These are phyloP conservation scores for Herpotrichia juniperi DNA, from an alignment of 2,329 filamentous ascomycete species.

Conservation along the genomic window DNA sequence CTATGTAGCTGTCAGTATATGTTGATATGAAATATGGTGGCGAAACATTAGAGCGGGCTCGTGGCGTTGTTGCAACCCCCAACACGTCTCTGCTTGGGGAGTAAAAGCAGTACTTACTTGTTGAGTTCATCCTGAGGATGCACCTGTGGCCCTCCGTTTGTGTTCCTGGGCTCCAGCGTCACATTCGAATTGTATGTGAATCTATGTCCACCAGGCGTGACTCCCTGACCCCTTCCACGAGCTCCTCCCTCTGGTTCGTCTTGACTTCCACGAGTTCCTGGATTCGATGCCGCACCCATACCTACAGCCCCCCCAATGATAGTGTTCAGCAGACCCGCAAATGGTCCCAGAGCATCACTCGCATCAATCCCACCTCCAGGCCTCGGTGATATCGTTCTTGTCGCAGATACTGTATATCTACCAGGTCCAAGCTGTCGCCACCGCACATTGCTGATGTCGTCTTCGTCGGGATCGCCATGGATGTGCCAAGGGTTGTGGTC, in stretches of 20 bases:
- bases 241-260: constrained; percentile 21
- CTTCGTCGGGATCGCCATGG: constrained; percentile 56
- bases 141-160: constrained; percentile 56
- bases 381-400: constrained; percentile 36
- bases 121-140: constrained; percentile 54
- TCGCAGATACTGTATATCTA: constrained; percentile 43
- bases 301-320: constrained; percentile 44
- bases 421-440: constrained; percentile 45
- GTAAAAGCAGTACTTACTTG: constrained; percentile 51
- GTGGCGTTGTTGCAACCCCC: too few relatives aligned
- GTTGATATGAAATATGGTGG: too few relatives aligned
- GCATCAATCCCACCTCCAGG: constrained; percentile 24
- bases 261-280: constrained; percentile 10
- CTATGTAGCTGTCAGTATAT: constrained; percentile 27
- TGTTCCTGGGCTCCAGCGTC: constrained; percentile 58
- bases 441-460: constrained; percentile 55
- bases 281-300: neutral
- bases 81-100: neutral
- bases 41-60: too few relatives aligned
- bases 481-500: constrained; percentile 56
- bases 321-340: constrained; percentile 54
- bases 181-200: constrained; percentile 41
- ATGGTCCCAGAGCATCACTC: constrained; percentile 46
- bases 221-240: constrained; percentile 13
- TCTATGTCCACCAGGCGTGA: constrained; percentile 19